These are phyloP conservation scores for Discostella stelligera DNA, from an alignment of 352 stramenopile genomes.

Conservation along the genomic window DNA sequence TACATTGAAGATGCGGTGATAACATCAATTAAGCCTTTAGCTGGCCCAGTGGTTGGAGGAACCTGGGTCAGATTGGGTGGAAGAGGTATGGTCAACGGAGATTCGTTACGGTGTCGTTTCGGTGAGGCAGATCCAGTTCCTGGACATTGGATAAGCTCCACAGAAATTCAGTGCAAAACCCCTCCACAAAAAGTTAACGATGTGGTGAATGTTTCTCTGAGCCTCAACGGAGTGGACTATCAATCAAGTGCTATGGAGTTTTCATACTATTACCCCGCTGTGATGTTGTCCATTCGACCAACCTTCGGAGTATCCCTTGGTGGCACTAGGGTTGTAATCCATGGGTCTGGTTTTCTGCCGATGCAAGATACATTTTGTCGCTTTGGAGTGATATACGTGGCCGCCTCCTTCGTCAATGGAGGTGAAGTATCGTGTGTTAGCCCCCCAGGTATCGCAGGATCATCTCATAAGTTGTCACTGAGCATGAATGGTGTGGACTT, in stretches of 20 bases:
- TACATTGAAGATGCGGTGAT: slow-evolving; percentile 32
- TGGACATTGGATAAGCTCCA: slow-evolving; percentile 50
- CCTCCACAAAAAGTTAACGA: slow-evolving; percentile 33
- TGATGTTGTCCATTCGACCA: slow-evolving; percentile 46
- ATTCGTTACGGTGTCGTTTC: slow-evolving; percentile 69
- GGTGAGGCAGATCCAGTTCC: slow-evolving; percentile 33
- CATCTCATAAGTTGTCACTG: slow-evolving; percentile 33
- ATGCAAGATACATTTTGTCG: slow-evolving; percentile 46
- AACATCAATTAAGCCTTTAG: slow-evolving; percentile 23
- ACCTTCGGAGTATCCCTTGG: slow-evolving; percentile 42
- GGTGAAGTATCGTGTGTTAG: slow-evolving; percentile 35
- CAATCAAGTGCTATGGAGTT: slow-evolving; percentile 81
- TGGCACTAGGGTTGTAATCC: slow-evolving; percentile 49
- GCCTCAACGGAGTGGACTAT: slow-evolving; percentile 88
- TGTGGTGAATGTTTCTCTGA: slow-evolving; percentile 79
- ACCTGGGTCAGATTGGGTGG: slow-evolving; percentile 42
- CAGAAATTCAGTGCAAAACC: slow-evolving; percentile 58
- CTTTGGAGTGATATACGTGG: slow-evolving; percentile 36
- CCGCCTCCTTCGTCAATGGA: slow-evolving; percentile 36
- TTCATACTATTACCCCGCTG: slow-evolving; percentile 70
- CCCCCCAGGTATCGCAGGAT: slow-evolving; percentile 26
- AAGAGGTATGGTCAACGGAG: slow-evolving; percentile 51
- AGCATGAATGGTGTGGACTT: slow-evolving; percentile 49
- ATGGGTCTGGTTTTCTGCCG: slow-evolving; percentile 43
- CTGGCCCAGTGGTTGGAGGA: slow-evolving; percentile 34